Conservation (phyloP, 192 early-diverging fungal species). For the Globomyces pollinis-pini region DNA sequence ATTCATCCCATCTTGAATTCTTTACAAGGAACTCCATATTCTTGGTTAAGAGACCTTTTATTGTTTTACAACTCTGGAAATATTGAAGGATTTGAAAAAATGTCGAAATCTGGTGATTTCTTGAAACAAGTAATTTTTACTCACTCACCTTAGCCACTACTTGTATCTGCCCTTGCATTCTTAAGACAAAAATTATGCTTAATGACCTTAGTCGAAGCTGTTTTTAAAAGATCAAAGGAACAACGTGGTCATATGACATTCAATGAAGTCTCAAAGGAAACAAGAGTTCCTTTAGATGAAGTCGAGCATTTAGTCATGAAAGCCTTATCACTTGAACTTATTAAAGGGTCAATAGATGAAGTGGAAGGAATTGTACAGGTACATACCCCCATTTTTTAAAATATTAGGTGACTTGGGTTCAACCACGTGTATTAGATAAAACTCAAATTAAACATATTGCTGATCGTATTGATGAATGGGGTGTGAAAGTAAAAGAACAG, state of each 20-base stretch:
- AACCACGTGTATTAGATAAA: constrained; percentile 90
- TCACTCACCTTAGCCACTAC: constrained; percentile 54
- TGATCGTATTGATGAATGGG: constrained; percentile 79
- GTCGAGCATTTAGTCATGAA: constrained; percentile 99
- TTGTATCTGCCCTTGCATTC: constrained; percentile 65
- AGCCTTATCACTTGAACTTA: constrained; percentile 84
- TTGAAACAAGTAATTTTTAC: constrained; percentile 40
- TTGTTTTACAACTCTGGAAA: constrained; percentile 89
- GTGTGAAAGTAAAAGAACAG: constrained; percentile 68
- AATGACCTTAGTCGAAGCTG: constrained; percentile 91
- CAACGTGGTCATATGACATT: constrained; percentile 73
- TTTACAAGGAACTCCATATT: constrained; percentile 64
- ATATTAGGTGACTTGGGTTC: constrained; percentile 82
- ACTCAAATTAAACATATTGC: constrained; percentile 79
- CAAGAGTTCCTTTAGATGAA: constrained; percentile 65
- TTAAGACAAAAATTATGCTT: constrained; percentile 93
- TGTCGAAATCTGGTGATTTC: constrained; percentile 56
- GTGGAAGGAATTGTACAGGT: constrained; percentile 77
- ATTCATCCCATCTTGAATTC: constrained; percentile 83
- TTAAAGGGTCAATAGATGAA: constrained; percentile 93
- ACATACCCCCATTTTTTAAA: neutral
- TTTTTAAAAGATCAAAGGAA: constrained; percentile 78
- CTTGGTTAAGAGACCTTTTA: constrained; percentile 82
- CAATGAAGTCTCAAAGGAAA: constrained; percentile 71
- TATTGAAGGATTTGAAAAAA: constrained; percentile 83